phyloP scores from a whole-genome alignment of 106 monocot genomes.

The Dendrobium nobile region DNA sequence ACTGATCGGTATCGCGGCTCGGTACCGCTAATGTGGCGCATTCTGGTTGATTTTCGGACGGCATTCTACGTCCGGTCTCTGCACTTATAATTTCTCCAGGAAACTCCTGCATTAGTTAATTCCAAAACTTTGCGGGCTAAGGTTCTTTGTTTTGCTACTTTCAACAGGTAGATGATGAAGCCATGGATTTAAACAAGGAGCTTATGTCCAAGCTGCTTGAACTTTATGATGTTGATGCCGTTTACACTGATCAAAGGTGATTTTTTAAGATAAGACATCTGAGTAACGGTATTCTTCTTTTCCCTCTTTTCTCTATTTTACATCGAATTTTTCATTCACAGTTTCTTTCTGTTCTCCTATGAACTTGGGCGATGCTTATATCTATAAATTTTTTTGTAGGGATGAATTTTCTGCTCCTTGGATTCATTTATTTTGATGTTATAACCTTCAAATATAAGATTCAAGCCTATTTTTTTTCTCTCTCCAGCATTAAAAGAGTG shows the following conservation, averaged over 20 bases:
- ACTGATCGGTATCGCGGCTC: too few relatives aligned
- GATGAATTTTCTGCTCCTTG: too few relatives aligned
- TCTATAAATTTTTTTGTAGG: too few relatives aligned
- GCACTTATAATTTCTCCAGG: too few relatives aligned
- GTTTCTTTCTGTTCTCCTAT: not conserved
- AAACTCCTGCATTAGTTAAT: not conserved
- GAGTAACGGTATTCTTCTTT: not conserved
- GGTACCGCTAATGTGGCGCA: too few relatives aligned
- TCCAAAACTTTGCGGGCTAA: not conserved
- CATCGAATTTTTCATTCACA: not conserved
- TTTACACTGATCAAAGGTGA: constrained; percentile 85
- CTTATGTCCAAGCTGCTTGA: constrained; percentile 90
- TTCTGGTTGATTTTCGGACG: too few relatives aligned
- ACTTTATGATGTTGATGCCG: constrained; percentile 95
- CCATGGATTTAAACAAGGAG: constrained; percentile 78
- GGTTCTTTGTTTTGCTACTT: not conserved
- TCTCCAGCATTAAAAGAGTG: too few relatives aligned
- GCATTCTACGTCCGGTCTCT: too few relatives aligned
- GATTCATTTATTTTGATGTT: too few relatives aligned
- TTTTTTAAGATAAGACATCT: not conserved
- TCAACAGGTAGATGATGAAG: constrained; percentile 77
- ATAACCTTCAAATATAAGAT: too few relatives aligned
- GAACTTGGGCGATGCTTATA: too few relatives aligned
- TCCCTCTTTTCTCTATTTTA: not conserved
- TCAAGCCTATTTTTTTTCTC: too few relatives aligned